Base-by-base conservation (phyloP, 2,329 filamentous ascomycete species). In the Raffaelea deltoideospora region DNA sequence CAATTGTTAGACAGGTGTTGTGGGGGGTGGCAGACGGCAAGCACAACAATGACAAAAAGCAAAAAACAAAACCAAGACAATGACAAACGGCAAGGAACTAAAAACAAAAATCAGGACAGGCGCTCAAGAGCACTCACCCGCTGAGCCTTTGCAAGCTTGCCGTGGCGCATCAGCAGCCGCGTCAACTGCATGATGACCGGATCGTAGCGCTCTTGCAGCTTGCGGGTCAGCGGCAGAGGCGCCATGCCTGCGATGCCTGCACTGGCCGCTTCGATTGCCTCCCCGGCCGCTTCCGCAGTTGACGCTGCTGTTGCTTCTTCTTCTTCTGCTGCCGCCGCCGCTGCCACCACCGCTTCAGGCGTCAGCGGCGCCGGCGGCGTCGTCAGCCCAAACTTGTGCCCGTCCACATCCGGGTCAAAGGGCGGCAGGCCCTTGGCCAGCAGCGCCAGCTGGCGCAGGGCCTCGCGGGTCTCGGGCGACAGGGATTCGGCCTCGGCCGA, bases 111-210 rank as follows among this genome's bases (percentile, higher is more conserved):
- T n/a, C n/a, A n/a, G n/a, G n/a, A n/a, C n/a, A n/a, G n/a, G n/a
- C n/a, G n/a, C n/a, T n/a, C n/a, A n/a, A n/a, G 22, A 40, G 45
- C 41, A 53, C 72, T 41, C 67, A 93, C 86, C 63, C 77, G 76
- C 58, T 98, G 85, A n/a, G 90, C 90, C 55, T 73, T 70, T 52
- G 79, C 80, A 54, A 93, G 73, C 65, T 95, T 92, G 48, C 90
- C 90, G 58, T 96, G 73, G 49, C 68, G 67, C 88, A 96, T 98
- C 44, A 98, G 60, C 47, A 94, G 66, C 54, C 86, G 87, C 15
- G 86, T 94, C 48, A 96, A 68, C 62, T 95, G 90, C 45, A 79
- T 66, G 33, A 96, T 65, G 8, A 95, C 68, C 2, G 83, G 75
- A 53, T 95, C 81, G 53, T 96, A 93, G 50, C 90, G 75, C 53